Percentiles rank a stretch among this genome's conserved stretches.
These are phyloP conservation scores for Yamadazyma atmosphaerica DNA, from an alignment of 1,139 yeast species.

Conservation along the genomic window DNA sequence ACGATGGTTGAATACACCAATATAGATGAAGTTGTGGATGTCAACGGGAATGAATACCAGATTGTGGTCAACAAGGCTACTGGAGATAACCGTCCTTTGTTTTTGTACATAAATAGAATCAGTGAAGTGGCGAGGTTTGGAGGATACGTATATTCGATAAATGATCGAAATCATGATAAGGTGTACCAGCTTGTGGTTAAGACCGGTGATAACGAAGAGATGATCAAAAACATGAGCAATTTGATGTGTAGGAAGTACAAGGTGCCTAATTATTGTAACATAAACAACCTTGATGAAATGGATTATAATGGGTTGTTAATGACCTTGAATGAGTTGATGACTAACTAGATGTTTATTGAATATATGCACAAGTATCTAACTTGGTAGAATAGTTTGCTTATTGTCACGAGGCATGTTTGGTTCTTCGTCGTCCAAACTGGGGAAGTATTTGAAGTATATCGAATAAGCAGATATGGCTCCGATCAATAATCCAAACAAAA, in stretches of 20 bases:
- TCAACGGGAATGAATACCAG: conserved; percentile 13
- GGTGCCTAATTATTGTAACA: conserved; percentile 15
- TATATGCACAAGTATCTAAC: conserved; percentile 1
- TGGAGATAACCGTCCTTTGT: conserved; percentile 12
- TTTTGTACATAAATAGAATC: conserved; percentile 11
- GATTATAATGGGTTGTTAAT: conserved; percentile 13
- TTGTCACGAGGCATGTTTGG: conserved; percentile 11
- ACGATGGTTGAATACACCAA: neutral
- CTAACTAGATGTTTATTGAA: neutral
- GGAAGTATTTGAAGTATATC: conserved; percentile 28
- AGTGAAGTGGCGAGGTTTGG: conserved; percentile 12
- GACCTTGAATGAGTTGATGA: conserved; percentile 9
- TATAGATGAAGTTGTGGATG: conserved; percentile 5
- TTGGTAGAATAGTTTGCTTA: conserved; percentile 6
- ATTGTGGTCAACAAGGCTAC: conserved; percentile 10
- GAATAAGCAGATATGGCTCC: conserved; percentile 23
- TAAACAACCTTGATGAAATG: conserved; percentile 13
- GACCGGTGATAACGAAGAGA: conserved; percentile 15
- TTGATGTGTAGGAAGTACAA: conserved; percentile 14
- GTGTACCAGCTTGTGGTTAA: conserved; percentile 12
- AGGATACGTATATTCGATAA: conserved; percentile 18
- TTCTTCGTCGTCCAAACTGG: conserved; percentile 8
- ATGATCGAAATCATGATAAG: conserved; percentile 6
- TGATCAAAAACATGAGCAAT: conserved; percentile 14
- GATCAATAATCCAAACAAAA: conserved; percentile 35